Evolutionary conservation across 208 protist genomes (phyloP).

Genomic region (Crithidia thermophila): DNA sequence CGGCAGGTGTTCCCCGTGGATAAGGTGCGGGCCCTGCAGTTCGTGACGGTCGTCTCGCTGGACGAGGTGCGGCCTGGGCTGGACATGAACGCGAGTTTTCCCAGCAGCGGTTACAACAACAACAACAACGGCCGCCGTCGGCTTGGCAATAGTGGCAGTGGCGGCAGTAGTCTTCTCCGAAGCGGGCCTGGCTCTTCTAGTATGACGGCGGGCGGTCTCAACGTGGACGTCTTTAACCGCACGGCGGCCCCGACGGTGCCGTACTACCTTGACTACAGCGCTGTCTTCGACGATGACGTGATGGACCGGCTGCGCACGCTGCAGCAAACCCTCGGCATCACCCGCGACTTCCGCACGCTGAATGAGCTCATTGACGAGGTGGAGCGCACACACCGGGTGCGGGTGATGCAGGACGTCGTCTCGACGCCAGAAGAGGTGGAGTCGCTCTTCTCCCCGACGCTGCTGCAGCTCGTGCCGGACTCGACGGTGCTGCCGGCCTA

Average conservation of each 20-base stretch:
- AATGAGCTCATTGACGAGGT: constrained; percentile 76
- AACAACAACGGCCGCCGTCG: constrained; percentile 1
- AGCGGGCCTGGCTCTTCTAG: neutral
- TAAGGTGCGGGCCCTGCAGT: constrained; percentile 67
- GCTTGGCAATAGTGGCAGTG: neutral
- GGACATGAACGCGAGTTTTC: neutral
- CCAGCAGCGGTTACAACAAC: neutral
- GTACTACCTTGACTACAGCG: constrained; percentile 74
- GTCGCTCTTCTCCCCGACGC: constrained; percentile 76
- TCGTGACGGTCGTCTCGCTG: constrained; percentile 74
- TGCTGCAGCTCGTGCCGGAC: constrained; percentile 85
- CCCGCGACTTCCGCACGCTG: constrained; percentile 72
- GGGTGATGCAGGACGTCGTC: constrained; percentile 75
- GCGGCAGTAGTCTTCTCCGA: neutral
- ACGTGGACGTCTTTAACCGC: constrained; percentile 24
- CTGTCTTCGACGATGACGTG: constrained; percentile 72
- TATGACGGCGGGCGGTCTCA: constrained; percentile 5
- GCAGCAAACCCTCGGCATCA: constrained; percentile 64
- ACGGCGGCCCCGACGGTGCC: constrained; percentile 39
- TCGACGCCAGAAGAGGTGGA: constrained; percentile 75
- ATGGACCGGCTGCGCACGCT: constrained; percentile 70
- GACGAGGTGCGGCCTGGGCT: constrained; percentile 41
- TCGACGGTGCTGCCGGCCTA: constrained; percentile 78
- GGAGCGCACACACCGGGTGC: constrained; percentile 49
- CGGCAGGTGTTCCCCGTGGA: constrained; percentile 68